Base-by-base conservation (phyloP, 2,329 filamentous ascomycete species). In the Juglanconis juglandina region DNA sequence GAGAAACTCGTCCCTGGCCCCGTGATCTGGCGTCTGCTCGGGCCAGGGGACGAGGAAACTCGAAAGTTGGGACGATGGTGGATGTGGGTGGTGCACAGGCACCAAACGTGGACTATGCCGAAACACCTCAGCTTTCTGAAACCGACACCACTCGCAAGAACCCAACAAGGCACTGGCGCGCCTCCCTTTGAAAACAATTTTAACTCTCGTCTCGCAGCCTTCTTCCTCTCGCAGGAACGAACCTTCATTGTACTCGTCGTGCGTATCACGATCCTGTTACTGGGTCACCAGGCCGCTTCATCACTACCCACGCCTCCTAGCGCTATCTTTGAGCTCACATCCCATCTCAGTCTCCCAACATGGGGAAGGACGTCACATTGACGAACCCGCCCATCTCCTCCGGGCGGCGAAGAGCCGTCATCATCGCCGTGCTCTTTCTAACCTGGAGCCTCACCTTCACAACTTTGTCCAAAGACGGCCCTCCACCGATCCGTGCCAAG, bases 381-480 rank as follows among this genome's bases (percentile, higher is more conserved):
- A 10, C 5, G 9, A 42, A 42, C 10, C 35, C 14, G 30, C 9
- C 35, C 9, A 13, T 49, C 17, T 37, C 46, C 4, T 54, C 46
- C 5, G 14, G 33, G 3, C 55, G 51, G 3, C 52, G 49, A 14
- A 50, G 37, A 7, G 39, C 55, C 11, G 13, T 52, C 7, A 10
- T 51, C 24, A 17, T 53, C 37, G 48, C 44, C 11, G 17, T 55
- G 5, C 37, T 61, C 34, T 55, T 53, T 34, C 7, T 65, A 9
- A 34, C 52, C 3, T 64, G 64, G 58, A 42, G 32, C 35, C 13
- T 63, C 34, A 88, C 71, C 82, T 87, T 65, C 49, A 49, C 56
- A 14, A 42, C 59, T 33, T 51, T 65, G 8, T 61, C 60, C 3
- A 41, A 59, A 41, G 58, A 52, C 33, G 53, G 60, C n/a, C 54